These are phyloP conservation scores for Fusarium armeniacum DNA, from an alignment of 2,329 filamentous ascomycete genomes.

Conservation along the genomic window DNA sequence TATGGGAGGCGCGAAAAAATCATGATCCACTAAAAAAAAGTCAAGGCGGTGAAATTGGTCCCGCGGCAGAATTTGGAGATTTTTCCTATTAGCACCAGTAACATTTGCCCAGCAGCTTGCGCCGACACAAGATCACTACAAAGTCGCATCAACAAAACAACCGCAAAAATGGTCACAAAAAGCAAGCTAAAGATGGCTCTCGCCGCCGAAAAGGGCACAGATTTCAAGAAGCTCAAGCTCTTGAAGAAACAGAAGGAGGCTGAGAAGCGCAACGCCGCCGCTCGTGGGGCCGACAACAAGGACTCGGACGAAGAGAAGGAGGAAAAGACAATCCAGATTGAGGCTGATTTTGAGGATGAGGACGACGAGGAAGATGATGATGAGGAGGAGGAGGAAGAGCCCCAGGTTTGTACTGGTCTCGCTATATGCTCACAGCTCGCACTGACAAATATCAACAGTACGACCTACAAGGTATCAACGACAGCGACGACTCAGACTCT, in stretches of 20 bases:
- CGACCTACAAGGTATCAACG: conserved; percentile 70
- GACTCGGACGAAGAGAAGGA: conserved; percentile 53
- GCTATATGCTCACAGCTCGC: conserved; percentile 3
- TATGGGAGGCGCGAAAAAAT: conserved; percentile 11
- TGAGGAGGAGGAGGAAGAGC: conserved; percentile 41
- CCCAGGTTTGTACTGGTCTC: conserved; percentile 44
- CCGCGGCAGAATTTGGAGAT: conserved; percentile 52
- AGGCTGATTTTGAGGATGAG: conserved; percentile 53
- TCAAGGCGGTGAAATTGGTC: conserved; percentile 47
- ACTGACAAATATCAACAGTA: conserved; percentile 53
- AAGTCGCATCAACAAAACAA: conserved; percentile 29
- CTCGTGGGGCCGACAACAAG: conserved; percentile 47
- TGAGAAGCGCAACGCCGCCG: conserved; percentile 55
- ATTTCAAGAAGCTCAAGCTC: conserved; percentile 66
- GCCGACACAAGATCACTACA: conserved; percentile 27
- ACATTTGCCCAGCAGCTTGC: conserved; percentile 39
- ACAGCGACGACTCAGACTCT: conserved; percentile 75
- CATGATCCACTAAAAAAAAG: conserved; percentile 48
- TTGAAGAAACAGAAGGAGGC: conserved; percentile 63
- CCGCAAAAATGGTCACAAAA: conserved; percentile 58
- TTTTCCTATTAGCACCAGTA: conserved; percentile 48
- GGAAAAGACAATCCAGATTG: conserved; percentile 55
- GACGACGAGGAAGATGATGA: conserved; percentile 58
- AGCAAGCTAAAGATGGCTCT: conserved; percentile 68
- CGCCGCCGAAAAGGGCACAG: conserved; percentile 67